phyloP scores from a whole-genome alignment of 495 filamentous ascomycete genomes.

The Penicillium manginii region DNA sequence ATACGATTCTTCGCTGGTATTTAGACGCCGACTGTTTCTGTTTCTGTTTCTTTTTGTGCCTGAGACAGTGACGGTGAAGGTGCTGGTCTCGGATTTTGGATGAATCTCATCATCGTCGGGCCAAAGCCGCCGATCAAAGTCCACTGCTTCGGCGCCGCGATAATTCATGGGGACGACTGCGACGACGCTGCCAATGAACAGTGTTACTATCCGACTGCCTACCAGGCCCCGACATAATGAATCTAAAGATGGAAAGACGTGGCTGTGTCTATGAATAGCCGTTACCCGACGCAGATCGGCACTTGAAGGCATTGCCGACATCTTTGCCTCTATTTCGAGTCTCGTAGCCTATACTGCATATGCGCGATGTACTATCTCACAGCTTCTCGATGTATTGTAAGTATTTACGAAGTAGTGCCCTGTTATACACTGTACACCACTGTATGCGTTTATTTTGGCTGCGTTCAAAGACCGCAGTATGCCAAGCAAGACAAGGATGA shows the following conservation, averaged over 20 bases:
- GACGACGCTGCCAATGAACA: conserved; percentile 1
- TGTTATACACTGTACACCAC: conserved; percentile 1
- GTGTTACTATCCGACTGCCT: conserved; percentile 14
- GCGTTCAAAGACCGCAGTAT: conserved; percentile 1
- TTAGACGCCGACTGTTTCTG: conserved; percentile 9
- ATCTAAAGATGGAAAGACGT: not conserved
- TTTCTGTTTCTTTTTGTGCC: conserved; percentile 2
- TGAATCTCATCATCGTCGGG: not conserved
- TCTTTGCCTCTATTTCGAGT: not conserved
- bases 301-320: not conserved
- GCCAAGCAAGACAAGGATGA: conserved; percentile 21
- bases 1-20: conserved; percentile 1
- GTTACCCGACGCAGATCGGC: conserved; percentile 5
- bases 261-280: conserved; percentile 1
- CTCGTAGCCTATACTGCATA: not conserved
- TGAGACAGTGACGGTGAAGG: not conserved
- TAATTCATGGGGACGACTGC: not conserved
- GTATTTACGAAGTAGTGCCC: not conserved
- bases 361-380: not conserved
- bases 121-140: not conserved
- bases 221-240: conserved; percentile 1
- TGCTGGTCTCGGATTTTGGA: not conserved
- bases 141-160: not conserved
- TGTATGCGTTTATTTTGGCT: conserved; percentile 13
- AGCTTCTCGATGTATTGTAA: conserved; percentile 7